Percentiles rank a stretch among this genome's conserved stretches.
Conservation (phyloP, 2,329 filamentous ascomycete species). For the Colletotrichum destructivum region DNA sequence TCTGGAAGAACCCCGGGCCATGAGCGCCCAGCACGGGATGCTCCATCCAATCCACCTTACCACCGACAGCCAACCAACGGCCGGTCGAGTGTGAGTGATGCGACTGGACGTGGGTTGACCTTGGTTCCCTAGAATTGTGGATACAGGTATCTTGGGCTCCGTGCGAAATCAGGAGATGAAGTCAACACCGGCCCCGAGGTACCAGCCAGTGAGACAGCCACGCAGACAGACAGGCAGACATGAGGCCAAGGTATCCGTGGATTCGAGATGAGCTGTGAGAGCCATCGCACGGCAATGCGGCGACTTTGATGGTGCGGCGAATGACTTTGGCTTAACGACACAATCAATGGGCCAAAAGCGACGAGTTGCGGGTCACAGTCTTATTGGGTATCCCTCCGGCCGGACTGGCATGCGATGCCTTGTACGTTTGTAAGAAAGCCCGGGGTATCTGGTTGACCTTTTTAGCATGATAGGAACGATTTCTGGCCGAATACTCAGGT, state of each 20-base stretch:
- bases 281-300: slow-evolving; percentile 1
- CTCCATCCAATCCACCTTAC: slow-evolving; percentile 40
- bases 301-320: not conserved
- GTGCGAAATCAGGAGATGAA: slow-evolving; percentile 24
- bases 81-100: slow-evolving; percentile 30
- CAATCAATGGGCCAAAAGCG: not conserved
- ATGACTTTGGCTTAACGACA: not conserved
- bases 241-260: not conserved
- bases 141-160: slow-evolving; percentile 26
- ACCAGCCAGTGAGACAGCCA: not conserved
- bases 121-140: not conserved
- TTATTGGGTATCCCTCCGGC: not conserved
- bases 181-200: not conserved
- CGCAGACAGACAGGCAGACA: not conserved
- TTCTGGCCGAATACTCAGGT: slow-evolving; percentile 22
- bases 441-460: slow-evolving; percentile 23
- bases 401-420: not conserved
- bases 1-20: slow-evolving; percentile 39
- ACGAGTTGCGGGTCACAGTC: not conserved
- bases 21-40: slow-evolving; percentile 30
- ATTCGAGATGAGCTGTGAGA: not conserved
- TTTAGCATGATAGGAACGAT: slow-evolving; percentile 19
- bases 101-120: slow-evolving; percentile 29
- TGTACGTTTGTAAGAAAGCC: slow-evolving; percentile 6
- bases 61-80: slow-evolving; percentile 35